Evolutionary conservation across 2,329 filamentous ascomycete genomes (phyloP).

Genomic region (Colletotrichum sp.): DNA sequence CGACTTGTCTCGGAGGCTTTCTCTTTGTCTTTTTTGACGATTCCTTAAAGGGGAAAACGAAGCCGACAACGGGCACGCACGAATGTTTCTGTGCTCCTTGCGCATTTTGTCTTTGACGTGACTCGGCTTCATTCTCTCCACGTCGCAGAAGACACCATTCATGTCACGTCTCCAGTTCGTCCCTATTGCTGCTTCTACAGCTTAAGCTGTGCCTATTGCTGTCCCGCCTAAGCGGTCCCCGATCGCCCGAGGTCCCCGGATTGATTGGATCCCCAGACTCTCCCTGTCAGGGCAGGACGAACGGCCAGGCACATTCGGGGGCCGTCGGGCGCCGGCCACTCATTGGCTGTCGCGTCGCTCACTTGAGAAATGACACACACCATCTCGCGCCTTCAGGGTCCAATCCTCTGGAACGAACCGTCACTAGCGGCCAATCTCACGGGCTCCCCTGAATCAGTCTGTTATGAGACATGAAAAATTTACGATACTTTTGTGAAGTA

Average conservation of each 20-base stretch:
- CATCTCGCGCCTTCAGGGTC: neutral
- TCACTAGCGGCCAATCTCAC: slow-evolving; percentile 2
- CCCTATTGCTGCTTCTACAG: neutral
- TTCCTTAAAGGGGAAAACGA: neutral
- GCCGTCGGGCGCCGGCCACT: neutral
- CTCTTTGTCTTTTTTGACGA: neutral
- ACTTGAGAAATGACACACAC: neutral
- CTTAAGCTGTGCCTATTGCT: neutral
- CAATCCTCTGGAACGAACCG: neutral
- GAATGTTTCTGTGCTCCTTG: neutral
- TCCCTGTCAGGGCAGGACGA: neutral
- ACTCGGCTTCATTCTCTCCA: neutral
- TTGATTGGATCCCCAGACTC: neutral
- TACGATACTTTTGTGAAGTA: neutral
- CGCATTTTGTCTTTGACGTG: neutral
- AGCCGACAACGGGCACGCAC: neutral
- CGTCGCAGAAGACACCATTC: slow-evolving; percentile 1
- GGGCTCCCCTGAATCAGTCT: neutral
- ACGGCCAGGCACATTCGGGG: neutral
- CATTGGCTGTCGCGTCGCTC: neutral
- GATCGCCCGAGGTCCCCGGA: neutral
- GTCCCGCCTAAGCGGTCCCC: neutral
- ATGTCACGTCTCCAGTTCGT: slow-evolving; percentile 4
- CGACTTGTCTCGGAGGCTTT: slow-evolving; percentile 7
- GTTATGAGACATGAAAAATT: neutral